Percentiles rank a stretch among this genome's conserved stretches.
Evolutionary conservation across 768 basidiomycete species (phyloP).

Genomic region (Russula foetens): DNA sequence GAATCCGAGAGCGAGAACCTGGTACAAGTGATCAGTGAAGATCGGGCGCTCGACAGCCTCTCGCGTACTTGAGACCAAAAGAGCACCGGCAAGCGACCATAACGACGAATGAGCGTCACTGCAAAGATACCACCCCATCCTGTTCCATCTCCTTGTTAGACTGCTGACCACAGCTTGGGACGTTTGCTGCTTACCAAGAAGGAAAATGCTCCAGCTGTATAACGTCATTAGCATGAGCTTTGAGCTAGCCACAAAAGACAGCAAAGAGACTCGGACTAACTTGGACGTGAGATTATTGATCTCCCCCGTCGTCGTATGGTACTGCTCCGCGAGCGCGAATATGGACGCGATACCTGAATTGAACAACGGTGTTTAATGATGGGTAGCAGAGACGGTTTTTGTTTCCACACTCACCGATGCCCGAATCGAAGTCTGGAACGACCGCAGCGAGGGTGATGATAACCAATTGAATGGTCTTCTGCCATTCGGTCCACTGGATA

Average conservation of each 20-base stretch:
- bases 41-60: neutral
- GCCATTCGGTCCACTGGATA: constrained; percentile 41
- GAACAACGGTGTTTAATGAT: neutral
- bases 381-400: too few relatives aligned
- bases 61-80: constrained; percentile 60
- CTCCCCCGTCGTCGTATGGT: constrained; percentile 43
- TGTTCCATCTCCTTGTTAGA: constrained; percentile 14
- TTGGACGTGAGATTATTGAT: constrained; percentile 59
- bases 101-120: constrained; percentile 57
- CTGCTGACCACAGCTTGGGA: constrained; percentile 7
- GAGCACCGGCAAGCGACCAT: constrained; percentile 55
- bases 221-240: neutral
- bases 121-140: constrained; percentile 55
- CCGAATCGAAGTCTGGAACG: constrained; percentile 61
- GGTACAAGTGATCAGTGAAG: neutral
- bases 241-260: constrained; percentile 19
- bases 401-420: constrained; percentile 38
- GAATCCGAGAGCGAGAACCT: constrained; percentile 52
- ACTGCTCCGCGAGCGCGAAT: constrained; percentile 50
- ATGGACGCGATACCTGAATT: constrained; percentile 48
- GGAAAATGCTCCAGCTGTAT: constrained; percentile 56
- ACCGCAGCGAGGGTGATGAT: constrained; percentile 58
- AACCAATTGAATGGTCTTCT: constrained; percentile 48
- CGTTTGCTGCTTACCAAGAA: constrained; percentile 35
- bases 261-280: constrained; percentile 14